Evolutionary conservation across 2,329 filamentous ascomycete species (phyloP), one percentile per base, ranked within the genome.

Genomic region (Botryosphaeria dothidea): DNA sequence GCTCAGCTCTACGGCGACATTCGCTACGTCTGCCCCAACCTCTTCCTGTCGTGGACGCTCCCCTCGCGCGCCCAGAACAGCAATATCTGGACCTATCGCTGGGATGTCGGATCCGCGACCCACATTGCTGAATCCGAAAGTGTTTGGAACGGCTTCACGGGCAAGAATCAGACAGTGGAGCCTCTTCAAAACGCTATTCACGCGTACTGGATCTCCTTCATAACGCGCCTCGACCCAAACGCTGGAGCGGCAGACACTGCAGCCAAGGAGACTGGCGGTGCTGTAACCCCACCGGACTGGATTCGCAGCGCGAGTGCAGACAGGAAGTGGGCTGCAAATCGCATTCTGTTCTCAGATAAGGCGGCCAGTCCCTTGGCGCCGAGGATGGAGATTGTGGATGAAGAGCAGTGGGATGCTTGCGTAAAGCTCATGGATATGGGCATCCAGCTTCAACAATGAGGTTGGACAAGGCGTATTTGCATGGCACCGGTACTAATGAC

Each of bases 11-110:
- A 78, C 71, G 84, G 84, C 4, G 82, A 85, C 64, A 74, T 82
- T 7, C 84, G 82, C 1, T 84, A 84, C 68, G 79, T 73, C 29
- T 84, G 82, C 61, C 79, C 80, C 0, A 78, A 76, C 1, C 78
- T 82, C 49, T 75, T 75, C 49, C 78, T 84, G 54, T 38, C 57
- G n/a, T 64, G 49, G 51, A 21, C 41, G 3, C 41, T 57, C 3
- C 69, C 71, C 5, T 69, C 72, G 0, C 68, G 72, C 57, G 72
- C 76, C 1, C 60, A 49, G 1, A 71, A 71, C 21, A 68, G 72
- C 4, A 71, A 68, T 1, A 76, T 78, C 6, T 84, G 81, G 79
- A 79, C 80, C 49, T 84, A 84, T 67, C 75, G 81, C 0, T 84
- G 80, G 75, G 81, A 84, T 49, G 80, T 84, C 1, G 77, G 74